phyloP scores from a whole-genome alignment of 169 alveolate species.

The Cyclospora cayetanensis region DNA sequence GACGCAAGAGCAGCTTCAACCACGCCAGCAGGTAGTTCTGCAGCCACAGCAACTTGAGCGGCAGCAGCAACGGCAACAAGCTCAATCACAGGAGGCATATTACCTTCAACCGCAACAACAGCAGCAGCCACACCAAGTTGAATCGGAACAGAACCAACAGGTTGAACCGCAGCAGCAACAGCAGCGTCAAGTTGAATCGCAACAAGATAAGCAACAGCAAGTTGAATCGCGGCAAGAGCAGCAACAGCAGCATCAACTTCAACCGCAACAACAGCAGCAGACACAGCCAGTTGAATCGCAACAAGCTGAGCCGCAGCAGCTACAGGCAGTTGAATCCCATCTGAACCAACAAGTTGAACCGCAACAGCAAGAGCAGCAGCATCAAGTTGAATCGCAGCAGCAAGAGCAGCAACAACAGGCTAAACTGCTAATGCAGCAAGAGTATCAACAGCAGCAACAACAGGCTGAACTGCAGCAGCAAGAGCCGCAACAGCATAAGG shows the following conservation, averaged over 20 bases:
- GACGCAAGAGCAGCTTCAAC: too few relatives aligned
- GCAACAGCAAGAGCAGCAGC: neutral
- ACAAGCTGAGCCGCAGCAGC: neutral
- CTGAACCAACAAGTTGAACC: neutral
- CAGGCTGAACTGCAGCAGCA: neutral
- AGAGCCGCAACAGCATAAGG: neutral
- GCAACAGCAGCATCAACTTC: neutral
- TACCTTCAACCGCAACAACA: too few relatives aligned
- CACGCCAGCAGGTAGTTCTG: too few relatives aligned
- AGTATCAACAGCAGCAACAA: neutral
- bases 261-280: neutral
- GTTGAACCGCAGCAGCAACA: too few relatives aligned
- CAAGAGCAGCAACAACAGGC: neutral
- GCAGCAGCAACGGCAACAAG: too few relatives aligned
- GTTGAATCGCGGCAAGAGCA: too few relatives aligned
- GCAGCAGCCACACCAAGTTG: too few relatives aligned
- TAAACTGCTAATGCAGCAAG: neutral
- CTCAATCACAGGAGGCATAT: too few relatives aligned
- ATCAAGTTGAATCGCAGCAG: neutral
- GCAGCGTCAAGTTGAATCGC: too few relatives aligned
- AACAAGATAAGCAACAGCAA: too few relatives aligned
- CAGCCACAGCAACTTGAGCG: too few relatives aligned
- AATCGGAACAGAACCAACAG: too few relatives aligned
- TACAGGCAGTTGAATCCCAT: neutral
- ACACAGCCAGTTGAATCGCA: neutral